These are phyloP conservation scores for Kuraishia piskuri DNA, from an alignment of 805 yeast genomes.

Conservation along the genomic window DNA sequence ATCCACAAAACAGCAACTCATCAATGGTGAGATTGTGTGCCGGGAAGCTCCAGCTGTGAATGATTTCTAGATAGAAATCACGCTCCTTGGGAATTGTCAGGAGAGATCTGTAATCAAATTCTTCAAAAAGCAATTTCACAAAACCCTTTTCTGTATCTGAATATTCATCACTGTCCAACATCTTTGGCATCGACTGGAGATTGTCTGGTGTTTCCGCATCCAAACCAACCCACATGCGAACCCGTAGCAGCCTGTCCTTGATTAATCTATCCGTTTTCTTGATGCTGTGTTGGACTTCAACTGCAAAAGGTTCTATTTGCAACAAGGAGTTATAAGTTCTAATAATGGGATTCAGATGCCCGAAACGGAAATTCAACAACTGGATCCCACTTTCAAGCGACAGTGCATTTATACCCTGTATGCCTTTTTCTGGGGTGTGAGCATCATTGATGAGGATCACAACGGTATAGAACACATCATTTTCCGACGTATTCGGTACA, in stretches of 20 bases:
- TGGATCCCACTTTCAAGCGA: constrained; percentile 3
- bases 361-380: constrained; percentile 17
- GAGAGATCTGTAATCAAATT: constrained; percentile 20
- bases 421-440: not conserved
- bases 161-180: constrained; percentile 8
- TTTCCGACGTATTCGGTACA: constrained; percentile 9
- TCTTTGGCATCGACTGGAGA: constrained; percentile 27
- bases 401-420: not conserved
- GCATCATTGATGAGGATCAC: constrained; percentile 13
- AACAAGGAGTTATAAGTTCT: not conserved
- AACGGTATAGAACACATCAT: constrained; percentile 14
- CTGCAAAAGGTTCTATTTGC: not conserved
- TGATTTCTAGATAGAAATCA: constrained; percentile 24
- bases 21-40: constrained; percentile 58
- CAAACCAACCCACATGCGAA: constrained; percentile 34
- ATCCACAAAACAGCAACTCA: constrained; percentile 57
- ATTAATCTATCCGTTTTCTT: constrained; percentile 3
- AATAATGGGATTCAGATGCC: constrained; percentile 18
- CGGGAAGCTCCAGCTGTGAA: constrained; percentile 61
- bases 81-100: constrained; percentile 15
- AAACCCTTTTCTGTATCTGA: constrained; percentile 9
- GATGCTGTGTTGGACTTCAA: not conserved
- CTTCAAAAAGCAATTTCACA: constrained; percentile 14
- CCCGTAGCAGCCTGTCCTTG: constrained; percentile 22
- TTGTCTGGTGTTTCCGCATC: constrained; percentile 13